Base-by-base conservation (phyloP, 495 filamentous ascomycete species). In the Astrothelium macrocarpum region DNA sequence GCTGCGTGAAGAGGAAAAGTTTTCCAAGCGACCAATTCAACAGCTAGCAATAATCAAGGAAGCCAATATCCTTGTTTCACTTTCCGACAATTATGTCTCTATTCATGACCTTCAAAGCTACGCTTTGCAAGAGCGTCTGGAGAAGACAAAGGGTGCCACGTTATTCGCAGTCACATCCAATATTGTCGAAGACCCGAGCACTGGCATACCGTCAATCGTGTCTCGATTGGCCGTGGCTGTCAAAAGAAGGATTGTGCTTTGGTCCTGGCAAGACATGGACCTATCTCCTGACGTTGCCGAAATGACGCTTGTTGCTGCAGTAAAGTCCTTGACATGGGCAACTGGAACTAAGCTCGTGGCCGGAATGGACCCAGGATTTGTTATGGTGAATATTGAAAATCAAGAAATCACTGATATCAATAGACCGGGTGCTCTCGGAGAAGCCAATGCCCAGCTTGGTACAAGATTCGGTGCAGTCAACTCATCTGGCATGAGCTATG, bases 261-360 rank as follows among this genome's bases (percentile, higher is more conserved):
- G 95, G 90, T 85, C 88, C 56, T 99, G 94, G 94, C 85, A 92
- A 66, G 94, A 96, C 72, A 92, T 90, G 78, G 95, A 97, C 75
- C 80, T 96, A 58, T 84, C 82, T 39, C 74, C 77, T 1, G 85
- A 95, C 28, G 84, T 85, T 1, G 78, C 78, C 49, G 95, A 97
- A 77, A 82, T 96, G 39, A 83, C 84, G 2, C 79, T 97, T 34
- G 81, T 87, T 34, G 92, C 90, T 64, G 79, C 87, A 32, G 86
- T 96, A 45, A 88, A 90, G 72, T 89, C 86, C 11, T 76, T 97
- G 56, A 94, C 87, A 0, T 99, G 94, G 94, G 88, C 88, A 20
- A 91, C 84, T 67, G 90, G 88, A 32, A 90, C 86, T 3, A 89
- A 86, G 73, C 72, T 97, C 16, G 85, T 97, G 14, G 93, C 87